Evolutionary conservation across 306 rosid genomes (phyloP), one percentile per base, ranked within the genome.

Genomic region (Prunus persica): DNA sequence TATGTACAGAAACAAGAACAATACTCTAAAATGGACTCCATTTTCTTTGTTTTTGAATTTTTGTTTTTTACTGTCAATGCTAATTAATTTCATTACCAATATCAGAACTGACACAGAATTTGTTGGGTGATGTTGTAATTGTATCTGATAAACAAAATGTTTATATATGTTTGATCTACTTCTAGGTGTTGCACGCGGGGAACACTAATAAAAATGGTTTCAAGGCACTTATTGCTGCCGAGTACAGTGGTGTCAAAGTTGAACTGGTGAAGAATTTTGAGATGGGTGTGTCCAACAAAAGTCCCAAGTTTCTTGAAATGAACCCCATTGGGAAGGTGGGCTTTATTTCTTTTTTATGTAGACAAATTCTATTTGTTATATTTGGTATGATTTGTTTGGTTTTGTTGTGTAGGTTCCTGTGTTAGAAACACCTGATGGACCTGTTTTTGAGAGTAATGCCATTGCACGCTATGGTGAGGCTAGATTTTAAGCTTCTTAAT

Each of bases 381-480:
- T 20, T 10, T 49, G 11, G 6, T 19, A 38, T 27, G 67, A n/a
- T 32, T 12, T 62, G 72, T 41, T 72, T 10, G 4, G 27, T 56
- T 52, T 50, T 27, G 61, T 27, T 60, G n/a, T 73, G 47, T 77
- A 92, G 97, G 82, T 90, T 69, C 97, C 97, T 13, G 97, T 90
- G 9, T 65, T 92, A 80, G 90, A 92, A 74, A 92, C 93, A 3
- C 93, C 89, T 0, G 89, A 92, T 41, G 96, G 96, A 67, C 78
- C 91, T 1, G 32, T 92, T 15, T 92, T 90, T 54, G 96, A 92
- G 88, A 92, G 96, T 78, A 92, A 92, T 74, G 97, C 97, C 4
- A 90, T 89, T 72, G 96, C 97, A 8, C 93, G 96, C 32, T 87
- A 90, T 54, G 96, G 96, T 92, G 82, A 77, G 82, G 10, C 47